Evolutionary conservation across 2,329 filamentous ascomycete genomes (phyloP), one percentile per base, ranked within the genome.

Genomic region (Aspergillus cejpii): DNA sequence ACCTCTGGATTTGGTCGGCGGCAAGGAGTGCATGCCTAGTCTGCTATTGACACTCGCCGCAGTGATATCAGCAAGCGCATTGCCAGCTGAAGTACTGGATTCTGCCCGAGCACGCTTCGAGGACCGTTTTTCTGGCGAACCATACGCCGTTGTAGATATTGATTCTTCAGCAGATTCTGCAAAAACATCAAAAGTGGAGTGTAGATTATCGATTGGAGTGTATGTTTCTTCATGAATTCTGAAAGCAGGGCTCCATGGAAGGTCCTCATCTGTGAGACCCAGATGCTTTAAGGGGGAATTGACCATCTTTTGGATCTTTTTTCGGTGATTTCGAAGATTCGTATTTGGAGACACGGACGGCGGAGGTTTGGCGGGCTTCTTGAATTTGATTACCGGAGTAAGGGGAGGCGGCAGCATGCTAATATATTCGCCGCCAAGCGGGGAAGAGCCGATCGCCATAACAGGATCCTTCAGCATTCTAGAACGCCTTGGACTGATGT

Each of bases 311-410:
- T 79, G 78, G 51, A 97, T 87, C 53, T 81, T 84, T 59, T 91
- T 83, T 43, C 91, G 85, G 62, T 97, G 92, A 54, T 92, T 82
- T 46, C 84, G 83, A 15, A 97, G 76, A 60, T 94, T 95, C 7
- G 91, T 96, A 62, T 92, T 94, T 1, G 92, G 91, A 11, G 91
- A 97, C 14, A 87, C 84, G 0, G 91, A 95, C 43, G 86, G 75
- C 3, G 80, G 86, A 23, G 80, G 77, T 44, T 77, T 75, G 12
- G 72, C 69, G 28, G 79, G 79, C 44, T 77, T 77, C 70, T 85
- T 88, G 63, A 94, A 84, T 65, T 92, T 88, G 56, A 90, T 79
- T 15, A 85, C 79, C 3, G 90, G 91, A 0, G 91, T 96, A 36
- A 94, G 72, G 2, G 90, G 90, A 19, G 84, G 83, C 3, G 83